Evolutionary conservation across 176 grass and related monocot genomes (phyloP).

Genomic region (Oryza glaberrima): DNA sequence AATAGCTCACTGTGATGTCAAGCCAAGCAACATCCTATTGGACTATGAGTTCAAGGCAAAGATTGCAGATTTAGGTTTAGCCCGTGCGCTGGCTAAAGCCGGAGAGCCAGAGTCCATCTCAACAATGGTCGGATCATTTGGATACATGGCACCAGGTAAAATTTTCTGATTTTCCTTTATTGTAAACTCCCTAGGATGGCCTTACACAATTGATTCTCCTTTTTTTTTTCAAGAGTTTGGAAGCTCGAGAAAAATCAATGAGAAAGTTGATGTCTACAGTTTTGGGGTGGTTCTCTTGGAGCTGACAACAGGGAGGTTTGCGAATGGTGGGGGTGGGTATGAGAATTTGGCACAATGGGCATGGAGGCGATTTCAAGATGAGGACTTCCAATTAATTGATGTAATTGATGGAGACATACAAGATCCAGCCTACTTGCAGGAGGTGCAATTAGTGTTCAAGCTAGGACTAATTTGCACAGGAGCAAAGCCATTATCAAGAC

Average conservation of each 20-base stretch:
- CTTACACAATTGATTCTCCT: too few species aligned
- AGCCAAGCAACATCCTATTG: conserved; percentile 60
- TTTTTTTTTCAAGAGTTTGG: conserved; percentile 45
- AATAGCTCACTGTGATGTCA: conserved; percentile 61
- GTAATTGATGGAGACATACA: conserved; percentile 26
- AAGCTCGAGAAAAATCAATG: conserved; percentile 41
- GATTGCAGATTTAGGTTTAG: conserved; percentile 63
- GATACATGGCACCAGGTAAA: conserved; percentile 71
- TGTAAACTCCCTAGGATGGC: too few species aligned
- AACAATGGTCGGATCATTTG: conserved; percentile 52
- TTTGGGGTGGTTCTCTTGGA: conserved; percentile 72
- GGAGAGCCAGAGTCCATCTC: conserved; percentile 45
- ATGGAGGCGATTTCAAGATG: conserved; percentile 25
- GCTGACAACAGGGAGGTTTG: conserved; percentile 39
- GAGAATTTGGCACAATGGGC: conserved; percentile 54
- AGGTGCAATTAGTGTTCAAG: conserved; percentile 46
- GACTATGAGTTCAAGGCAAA: conserved; percentile 47
- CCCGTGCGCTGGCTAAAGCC: conserved; percentile 36
- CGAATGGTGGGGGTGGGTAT: conserved; percentile 41
- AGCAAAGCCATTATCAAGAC: conserved; percentile 33
- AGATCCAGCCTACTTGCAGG: conserved; percentile 32
- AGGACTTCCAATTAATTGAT: conserved; percentile 14
- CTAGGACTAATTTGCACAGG: conserved; percentile 55
- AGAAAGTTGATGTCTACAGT: conserved; percentile 69
- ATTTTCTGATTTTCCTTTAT: too few species aligned